Percentiles rank a stretch among this genome's conserved stretches.
phyloP scores from a whole-genome alignment of 2,329 filamentous ascomycete species.

The Curvularia eragrostidis region DNA sequence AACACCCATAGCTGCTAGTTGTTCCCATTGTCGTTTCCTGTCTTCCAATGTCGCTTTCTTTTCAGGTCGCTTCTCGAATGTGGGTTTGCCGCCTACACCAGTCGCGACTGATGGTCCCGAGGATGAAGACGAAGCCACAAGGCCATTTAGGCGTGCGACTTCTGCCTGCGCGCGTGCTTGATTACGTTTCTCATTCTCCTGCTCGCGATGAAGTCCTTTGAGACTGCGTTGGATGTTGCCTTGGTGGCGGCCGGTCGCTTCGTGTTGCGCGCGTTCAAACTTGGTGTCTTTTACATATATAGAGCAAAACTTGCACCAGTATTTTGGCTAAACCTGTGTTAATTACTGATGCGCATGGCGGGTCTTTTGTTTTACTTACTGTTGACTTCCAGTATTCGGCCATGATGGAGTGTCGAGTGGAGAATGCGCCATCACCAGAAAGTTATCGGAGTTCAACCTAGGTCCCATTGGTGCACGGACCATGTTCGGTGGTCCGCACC shows the following conservation, averaged over 20 bases:
- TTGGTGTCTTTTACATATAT: slow-evolving; percentile 90
- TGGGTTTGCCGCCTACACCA: slow-evolving; percentile 31
- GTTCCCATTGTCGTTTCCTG: slow-evolving; percentile 82
- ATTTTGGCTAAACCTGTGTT: slow-evolving; percentile 67
- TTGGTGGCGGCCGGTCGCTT: slow-evolving; percentile 85
- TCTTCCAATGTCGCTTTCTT: slow-evolving; percentile 66
- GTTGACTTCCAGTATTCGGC: slow-evolving; percentile 99
- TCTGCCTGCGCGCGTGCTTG: slow-evolving; percentile 84
- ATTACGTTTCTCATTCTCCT: slow-evolving; percentile 81
- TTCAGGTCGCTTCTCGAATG: slow-evolving; percentile 43
- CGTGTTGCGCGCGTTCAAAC: slow-evolving; percentile 87
- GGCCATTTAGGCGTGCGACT: slow-evolving; percentile 81
- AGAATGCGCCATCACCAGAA: slow-evolving; percentile 1
- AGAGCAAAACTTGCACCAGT: slow-evolving; percentile 98
- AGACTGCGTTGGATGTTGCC: slow-evolving; percentile 86
- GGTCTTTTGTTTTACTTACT: slow-evolving; percentile 48
- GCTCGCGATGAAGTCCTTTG: slow-evolving; percentile 82
- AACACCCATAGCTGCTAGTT: slow-evolving; percentile 87
- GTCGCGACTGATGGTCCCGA: slow-evolving; percentile 43
- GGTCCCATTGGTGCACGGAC: slow-evolving; percentile 1
- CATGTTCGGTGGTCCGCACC: slow-evolving; percentile 14
- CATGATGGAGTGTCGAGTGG: slow-evolving; percentile 61
- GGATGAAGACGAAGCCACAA: slow-evolving; percentile 63
- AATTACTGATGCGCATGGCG: slow-evolving; percentile 6
- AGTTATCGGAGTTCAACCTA: slow-evolving; percentile 1